Percentiles rank a stretch among this genome's conserved stretches.
These are phyloP conservation scores for Gastrolobium bilobum DNA, from an alignment of 306 rosid species.

Conservation along the genomic window DNA sequence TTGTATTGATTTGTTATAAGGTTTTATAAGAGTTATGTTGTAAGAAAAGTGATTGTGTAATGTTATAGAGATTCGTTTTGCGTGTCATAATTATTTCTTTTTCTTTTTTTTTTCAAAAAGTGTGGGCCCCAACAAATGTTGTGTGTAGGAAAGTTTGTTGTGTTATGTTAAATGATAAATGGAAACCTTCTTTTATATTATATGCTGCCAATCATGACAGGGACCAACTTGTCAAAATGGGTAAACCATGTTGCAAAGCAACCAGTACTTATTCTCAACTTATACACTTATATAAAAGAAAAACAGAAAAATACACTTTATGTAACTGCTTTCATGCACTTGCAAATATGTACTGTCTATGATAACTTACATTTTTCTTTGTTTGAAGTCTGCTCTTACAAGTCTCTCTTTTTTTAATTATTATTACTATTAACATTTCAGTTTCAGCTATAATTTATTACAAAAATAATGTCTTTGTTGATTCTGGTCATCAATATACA, in stretches of 20 bases:
- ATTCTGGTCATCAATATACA: slow-evolving; percentile 36
- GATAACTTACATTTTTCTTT: slow-evolving; percentile 5
- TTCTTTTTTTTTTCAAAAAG: too few relatives aligned
- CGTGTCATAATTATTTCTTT: too few relatives aligned
- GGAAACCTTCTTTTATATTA: slow-evolving; percentile 35
- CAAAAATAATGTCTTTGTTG: slow-evolving; percentile 6
- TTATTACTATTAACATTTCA: neutral
- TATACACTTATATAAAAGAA: slow-evolving; percentile 10
- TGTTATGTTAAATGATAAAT: too few relatives aligned
- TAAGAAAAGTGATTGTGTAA: too few relatives aligned
- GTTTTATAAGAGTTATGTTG: too few relatives aligned
- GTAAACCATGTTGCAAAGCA: slow-evolving; percentile 47
- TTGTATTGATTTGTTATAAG: slow-evolving; percentile 39
- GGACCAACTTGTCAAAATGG: slow-evolving; percentile 46
- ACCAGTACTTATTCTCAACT: slow-evolving; percentile 22
- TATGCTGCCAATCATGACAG: slow-evolving; percentile 42
- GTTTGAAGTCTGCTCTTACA: slow-evolving; percentile 23
- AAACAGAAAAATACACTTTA: slow-evolving; percentile 29
- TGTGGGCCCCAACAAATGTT: too few relatives aligned
- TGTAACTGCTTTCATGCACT: slow-evolving; percentile 39
- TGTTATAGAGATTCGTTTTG: too few relatives aligned
- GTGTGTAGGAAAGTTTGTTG: too few relatives aligned
- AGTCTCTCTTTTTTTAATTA: neutral
- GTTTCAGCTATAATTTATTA: slow-evolving; percentile 28
- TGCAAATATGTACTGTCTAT: slow-evolving; percentile 6